Conservation (phyloP, 1,284 basidiomycete genomes). For the Marasmius sp. region DNA sequence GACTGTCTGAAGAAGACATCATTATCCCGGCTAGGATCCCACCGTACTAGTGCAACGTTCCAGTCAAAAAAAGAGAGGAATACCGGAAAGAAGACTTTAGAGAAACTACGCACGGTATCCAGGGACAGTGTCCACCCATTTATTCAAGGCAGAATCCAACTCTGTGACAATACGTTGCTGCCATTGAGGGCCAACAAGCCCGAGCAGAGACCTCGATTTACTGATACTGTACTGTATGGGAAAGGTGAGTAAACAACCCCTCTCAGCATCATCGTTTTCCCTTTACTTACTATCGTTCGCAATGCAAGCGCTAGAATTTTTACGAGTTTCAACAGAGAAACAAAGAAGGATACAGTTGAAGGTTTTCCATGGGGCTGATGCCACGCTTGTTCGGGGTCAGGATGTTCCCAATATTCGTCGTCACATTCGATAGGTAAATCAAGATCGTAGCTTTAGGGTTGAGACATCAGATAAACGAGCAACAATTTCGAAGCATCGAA, state of each 20-base stretch:
- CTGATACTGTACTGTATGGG: conserved; percentile 67
- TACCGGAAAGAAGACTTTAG: not conserved
- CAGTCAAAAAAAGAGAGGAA: too few species aligned
- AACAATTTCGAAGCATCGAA: not conserved
- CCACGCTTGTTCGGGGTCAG: conserved; percentile 49
- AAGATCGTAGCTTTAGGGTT: conserved; percentile 59
- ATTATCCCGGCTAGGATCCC: not conserved
- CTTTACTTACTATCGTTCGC: conserved; percentile 55
- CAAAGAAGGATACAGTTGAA: conserved; percentile 53
- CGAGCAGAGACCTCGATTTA: conserved; percentile 58
- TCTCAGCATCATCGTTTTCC: too few species aligned
- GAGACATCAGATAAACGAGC: not conserved
- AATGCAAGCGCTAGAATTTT: conserved; percentile 65
- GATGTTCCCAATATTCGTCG: conserved; percentile 74
- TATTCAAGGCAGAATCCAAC: conserved; percentile 74
- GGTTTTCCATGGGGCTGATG: conserved; percentile 58
- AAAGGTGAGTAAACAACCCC: not conserved
- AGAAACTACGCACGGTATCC: conserved; percentile 49
- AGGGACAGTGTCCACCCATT: conserved; percentile 75
- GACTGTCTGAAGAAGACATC: conserved; percentile 1
- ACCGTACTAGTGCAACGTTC: not conserved
- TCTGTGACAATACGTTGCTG: conserved; percentile 74
- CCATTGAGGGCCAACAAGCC: conserved; percentile 60
- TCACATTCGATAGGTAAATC: conserved; percentile 72
- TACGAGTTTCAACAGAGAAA: conserved; percentile 56